Conservation (phyloP, 306 rosid genomes). For the Oxytropis ochrocephala region DNA sequence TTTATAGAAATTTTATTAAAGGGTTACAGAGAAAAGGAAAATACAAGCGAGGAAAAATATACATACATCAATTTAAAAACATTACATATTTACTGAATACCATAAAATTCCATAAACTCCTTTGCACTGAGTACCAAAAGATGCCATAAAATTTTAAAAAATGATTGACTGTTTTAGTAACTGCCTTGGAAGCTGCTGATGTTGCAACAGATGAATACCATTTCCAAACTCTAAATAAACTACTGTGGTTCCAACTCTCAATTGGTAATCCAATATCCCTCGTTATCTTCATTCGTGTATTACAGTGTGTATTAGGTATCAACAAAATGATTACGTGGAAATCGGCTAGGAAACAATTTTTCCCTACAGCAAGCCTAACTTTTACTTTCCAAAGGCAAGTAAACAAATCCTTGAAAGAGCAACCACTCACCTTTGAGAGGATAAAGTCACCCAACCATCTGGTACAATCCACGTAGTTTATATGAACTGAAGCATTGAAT, state of each 20-base stretch:
- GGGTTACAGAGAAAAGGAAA: neutral
- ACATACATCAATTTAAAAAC: neutral
- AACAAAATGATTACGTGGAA: neutral
- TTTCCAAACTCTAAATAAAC: neutral
- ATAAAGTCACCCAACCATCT: conserved; percentile 98
- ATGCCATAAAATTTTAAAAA: neutral
- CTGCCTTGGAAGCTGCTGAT: neutral
- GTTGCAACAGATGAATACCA: neutral
- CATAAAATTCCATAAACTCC: neutral
- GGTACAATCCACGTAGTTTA: conserved; percentile 94
- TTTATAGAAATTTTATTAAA: neutral
- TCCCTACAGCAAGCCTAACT: neutral
- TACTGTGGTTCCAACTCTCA: neutral
- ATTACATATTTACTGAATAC: neutral
- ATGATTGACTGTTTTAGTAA: neutral
- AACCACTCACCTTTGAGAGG: conserved; percentile 78
- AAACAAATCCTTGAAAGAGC: conserved; percentile 8
- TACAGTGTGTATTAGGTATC: neutral
- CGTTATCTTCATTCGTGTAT: conserved; percentile 1
- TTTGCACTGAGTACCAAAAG: neutral
- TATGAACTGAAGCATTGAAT: conserved; percentile 70
- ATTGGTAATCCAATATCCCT: neutral
- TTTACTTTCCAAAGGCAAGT: neutral
- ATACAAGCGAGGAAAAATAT: neutral
- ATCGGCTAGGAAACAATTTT: neutral